Percentiles rank a stretch among this genome's conserved stretches.
Conservation (phyloP, 2,329 filamentous ascomycete genomes). For the Diaporthe sp. region DNA sequence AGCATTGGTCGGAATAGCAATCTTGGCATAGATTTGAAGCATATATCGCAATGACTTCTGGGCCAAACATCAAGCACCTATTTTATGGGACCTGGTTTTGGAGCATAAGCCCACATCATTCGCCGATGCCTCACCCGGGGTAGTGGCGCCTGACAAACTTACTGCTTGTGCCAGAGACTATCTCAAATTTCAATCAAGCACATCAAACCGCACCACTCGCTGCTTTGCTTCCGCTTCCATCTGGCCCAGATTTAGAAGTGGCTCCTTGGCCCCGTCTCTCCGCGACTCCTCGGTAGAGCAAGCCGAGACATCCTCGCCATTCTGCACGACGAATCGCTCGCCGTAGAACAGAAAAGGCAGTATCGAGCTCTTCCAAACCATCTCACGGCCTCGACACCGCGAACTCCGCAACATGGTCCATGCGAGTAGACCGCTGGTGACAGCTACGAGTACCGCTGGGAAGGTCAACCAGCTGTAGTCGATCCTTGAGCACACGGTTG, state of each 20-base stretch:
- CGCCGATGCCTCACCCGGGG: no score
- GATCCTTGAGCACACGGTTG: neutral
- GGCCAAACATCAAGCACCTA: no score
- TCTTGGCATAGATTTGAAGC: neutral
- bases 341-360: neutral
- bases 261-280: neutral
- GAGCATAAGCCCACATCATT: no score
- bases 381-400: neutral
- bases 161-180: no score
- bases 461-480: neutral
- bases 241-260: neutral
- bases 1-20: slow-evolving; percentile 7
- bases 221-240: neutral
- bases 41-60: neutral
- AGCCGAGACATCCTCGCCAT: neutral
- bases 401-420: slow-evolving; percentile 2
- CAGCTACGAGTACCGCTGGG: neutral
- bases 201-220: neutral
- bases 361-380: neutral
- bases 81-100: no score
- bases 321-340: slow-evolving; percentile 2
- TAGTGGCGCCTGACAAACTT: no score
- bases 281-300: neutral
- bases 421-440: neutral
- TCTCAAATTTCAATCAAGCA: neutral